A percentile compares a stretch with the other conserved stretches of the same genome.
Evolutionary conservation across 306 rosid species (phyloP).

Genomic region (Coriaria nepalensis): DNA sequence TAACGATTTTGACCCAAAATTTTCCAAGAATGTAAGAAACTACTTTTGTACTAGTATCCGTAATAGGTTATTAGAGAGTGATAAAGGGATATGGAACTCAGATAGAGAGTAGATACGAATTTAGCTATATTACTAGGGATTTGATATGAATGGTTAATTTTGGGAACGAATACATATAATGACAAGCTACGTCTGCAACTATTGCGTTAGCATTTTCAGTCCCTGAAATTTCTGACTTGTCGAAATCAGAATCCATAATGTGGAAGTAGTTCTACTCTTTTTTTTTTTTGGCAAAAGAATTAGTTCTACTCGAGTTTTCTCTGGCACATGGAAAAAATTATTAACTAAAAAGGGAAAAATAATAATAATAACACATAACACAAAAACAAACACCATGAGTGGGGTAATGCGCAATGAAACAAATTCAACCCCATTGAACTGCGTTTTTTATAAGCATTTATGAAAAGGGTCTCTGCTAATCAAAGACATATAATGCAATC

Average conservation of each 20-base stretch:
- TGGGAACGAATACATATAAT: constrained; percentile 8
- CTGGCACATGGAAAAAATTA: constrained; percentile 8
- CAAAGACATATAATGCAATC: constrained; percentile 12
- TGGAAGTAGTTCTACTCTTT: constrained; percentile 15
- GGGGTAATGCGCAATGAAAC: constrained; percentile 8
- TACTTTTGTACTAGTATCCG: too few species aligned
- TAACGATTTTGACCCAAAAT: too few species aligned
- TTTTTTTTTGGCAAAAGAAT: constrained; percentile 19
- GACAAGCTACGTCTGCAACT: constrained; percentile 18
- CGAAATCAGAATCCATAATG: constrained; percentile 31
- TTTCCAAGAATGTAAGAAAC: too few species aligned
- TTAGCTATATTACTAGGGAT: too few species aligned
- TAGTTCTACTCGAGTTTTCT: too few species aligned
- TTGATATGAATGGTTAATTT: neutral
- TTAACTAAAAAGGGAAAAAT: constrained; percentile 1
- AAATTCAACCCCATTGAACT: too few species aligned
- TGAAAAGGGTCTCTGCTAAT: constrained; percentile 2
- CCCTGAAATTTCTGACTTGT: constrained; percentile 23
- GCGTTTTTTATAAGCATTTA: neutral
- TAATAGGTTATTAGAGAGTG: too few species aligned
- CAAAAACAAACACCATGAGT: constrained; percentile 1
- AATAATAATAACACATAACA: constrained; percentile 27
- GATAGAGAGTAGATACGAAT: too few species aligned
- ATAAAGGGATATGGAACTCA: too few species aligned
- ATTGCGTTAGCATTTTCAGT: constrained; percentile 17